Conservation (phyloP, 1,139 yeast genomes). For the Suhomyces anneliseae region DNA sequence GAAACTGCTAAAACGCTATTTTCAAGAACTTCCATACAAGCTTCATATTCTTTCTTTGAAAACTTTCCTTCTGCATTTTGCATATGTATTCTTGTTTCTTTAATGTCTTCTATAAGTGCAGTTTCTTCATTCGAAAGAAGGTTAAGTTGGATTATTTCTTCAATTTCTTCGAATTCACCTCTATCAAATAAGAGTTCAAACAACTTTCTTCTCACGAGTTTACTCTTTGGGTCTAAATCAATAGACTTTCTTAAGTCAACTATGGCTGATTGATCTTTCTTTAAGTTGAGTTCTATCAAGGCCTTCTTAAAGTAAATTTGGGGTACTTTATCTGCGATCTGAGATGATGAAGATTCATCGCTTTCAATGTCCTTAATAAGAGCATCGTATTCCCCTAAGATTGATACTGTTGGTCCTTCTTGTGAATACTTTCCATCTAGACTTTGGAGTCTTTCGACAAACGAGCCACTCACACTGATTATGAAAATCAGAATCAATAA, state of each 20-base stretch:
- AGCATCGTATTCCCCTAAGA: slow-evolving; percentile 25
- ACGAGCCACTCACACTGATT: slow-evolving; percentile 4
- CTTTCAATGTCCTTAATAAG: slow-evolving; percentile 17
- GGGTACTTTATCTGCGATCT: slow-evolving; percentile 18
- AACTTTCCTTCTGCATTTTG: slow-evolving; percentile 18
- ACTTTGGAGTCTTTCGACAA: slow-evolving; percentile 6
- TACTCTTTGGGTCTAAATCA: slow-evolving; percentile 35
- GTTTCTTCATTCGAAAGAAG: slow-evolving; percentile 11
- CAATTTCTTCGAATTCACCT: slow-evolving; percentile 35
- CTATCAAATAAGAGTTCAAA: slow-evolving; percentile 45
- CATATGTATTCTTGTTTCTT: slow-evolving; percentile 19
- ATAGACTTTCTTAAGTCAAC: slow-evolving; percentile 47
- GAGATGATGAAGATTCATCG: neutral
- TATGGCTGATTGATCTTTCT: slow-evolving; percentile 48
- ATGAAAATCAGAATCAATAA: slow-evolving; percentile 5
- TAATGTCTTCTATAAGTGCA: slow-evolving; percentile 17
- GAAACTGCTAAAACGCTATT: slow-evolving; percentile 22
- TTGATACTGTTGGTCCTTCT: slow-evolving; percentile 30
- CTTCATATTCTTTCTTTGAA: slow-evolving; percentile 17
- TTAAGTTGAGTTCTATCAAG: slow-evolving; percentile 50
- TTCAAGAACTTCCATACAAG: slow-evolving; percentile 24
- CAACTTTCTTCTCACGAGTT: slow-evolving; percentile 46
- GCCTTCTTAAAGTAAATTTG: slow-evolving; percentile 55
- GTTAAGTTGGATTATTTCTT: slow-evolving; percentile 7
- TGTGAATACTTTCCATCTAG: slow-evolving; percentile 13